Percentiles rank a stretch among this genome's conserved stretches.
Evolutionary conservation across 2,329 filamentous ascomycete genomes (phyloP).

Genomic region (Emergomyces africanus): DNA sequence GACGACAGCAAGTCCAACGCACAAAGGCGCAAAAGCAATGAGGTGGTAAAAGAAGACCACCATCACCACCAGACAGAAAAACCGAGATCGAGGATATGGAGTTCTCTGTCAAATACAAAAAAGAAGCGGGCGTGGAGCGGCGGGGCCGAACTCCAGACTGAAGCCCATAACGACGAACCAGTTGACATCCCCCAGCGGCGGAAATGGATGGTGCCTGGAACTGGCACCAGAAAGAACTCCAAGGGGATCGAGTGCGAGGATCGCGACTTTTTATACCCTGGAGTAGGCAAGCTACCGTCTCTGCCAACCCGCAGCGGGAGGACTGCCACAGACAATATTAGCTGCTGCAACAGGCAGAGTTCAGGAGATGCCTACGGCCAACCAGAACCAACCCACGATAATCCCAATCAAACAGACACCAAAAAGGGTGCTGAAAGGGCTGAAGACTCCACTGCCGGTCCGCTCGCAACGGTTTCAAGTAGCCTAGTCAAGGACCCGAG

Average conservation of each 20-base stretch:
- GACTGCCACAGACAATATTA: background rate
- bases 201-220: background rate
- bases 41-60: background rate
- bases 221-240: background rate
- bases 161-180: background rate
- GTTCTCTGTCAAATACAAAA: background rate
- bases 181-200: background rate
- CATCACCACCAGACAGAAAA: background rate
- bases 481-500: background rate
- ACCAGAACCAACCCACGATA: background rate
- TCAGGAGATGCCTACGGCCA: background rate
- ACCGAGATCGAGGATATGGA: background rate
- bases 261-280: conserved; percentile 2
- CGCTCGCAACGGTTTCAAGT: background rate
- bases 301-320: background rate
- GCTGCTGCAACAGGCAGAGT: background rate
- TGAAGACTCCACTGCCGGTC: background rate
- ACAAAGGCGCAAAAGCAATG: background rate
- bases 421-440: background rate
- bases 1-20: background rate
- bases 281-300: conserved; percentile 1
- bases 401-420: background rate
- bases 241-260: background rate
- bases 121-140: background rate
- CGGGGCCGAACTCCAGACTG: background rate